Percentiles rank a stretch among this genome's conserved stretches.
Evolutionary conservation across 2,329 filamentous ascomycete species (phyloP).

Genomic region (Pseudofabraea citricarpa): DNA sequence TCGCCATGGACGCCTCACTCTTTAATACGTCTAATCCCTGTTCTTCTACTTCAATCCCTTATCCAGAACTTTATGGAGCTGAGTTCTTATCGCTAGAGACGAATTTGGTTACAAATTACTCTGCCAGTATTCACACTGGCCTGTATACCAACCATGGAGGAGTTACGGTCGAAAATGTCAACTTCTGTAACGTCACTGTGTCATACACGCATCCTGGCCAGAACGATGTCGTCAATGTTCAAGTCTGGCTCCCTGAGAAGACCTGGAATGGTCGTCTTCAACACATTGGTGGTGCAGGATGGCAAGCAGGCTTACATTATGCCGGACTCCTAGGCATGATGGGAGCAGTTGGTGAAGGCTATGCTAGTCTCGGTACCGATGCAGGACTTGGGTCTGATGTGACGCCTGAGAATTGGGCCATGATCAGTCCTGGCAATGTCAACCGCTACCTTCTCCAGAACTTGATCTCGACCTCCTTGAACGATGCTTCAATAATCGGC

Average conservation of each 20-base stretch:
- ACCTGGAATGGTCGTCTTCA: constrained; percentile 26
- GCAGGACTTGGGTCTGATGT: constrained; percentile 13
- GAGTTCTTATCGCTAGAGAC: constrained; percentile 1
- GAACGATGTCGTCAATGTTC: constrained; percentile 15
- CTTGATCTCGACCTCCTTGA: constrained; percentile 18
- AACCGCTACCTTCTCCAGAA: constrained; percentile 3
- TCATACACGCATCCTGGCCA: constrained; percentile 20
- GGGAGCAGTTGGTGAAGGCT: constrained; percentile 21
- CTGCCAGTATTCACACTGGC: background rate
- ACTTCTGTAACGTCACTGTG: constrained; percentile 25
- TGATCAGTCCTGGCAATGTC: constrained; percentile 9
- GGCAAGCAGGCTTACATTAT: constrained; percentile 19
- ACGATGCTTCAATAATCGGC: constrained; percentile 29
- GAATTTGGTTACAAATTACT: background rate
- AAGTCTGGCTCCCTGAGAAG: constrained; percentile 17
- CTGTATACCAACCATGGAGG: background rate
- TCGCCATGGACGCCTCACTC: background rate
- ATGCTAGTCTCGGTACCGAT: constrained; percentile 24
- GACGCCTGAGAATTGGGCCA: constrained; percentile 5
- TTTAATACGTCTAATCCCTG: background rate
- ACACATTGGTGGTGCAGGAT: constrained; percentile 27
- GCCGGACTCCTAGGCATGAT: constrained; percentile 16
- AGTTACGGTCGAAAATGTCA: constrained; percentile 4
- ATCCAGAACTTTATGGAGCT: background rate
- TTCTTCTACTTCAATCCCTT: background rate